Evolutionary conservation across 495 filamentous ascomycete genomes (phyloP).

Genomic region (Durotheca rogersii): DNA sequence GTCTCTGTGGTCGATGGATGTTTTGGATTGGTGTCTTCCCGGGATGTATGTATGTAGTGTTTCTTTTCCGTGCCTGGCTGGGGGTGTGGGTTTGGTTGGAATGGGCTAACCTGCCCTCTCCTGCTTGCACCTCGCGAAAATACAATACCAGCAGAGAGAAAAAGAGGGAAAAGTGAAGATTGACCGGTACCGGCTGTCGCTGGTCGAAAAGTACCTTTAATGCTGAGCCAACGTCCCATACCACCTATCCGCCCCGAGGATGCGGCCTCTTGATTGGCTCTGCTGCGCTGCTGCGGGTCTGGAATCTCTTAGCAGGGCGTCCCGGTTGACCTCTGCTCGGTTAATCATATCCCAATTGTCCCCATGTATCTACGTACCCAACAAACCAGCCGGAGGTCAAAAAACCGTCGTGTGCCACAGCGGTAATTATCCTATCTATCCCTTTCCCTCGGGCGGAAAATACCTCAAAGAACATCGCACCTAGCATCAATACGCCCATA

Average conservation of each 20-base stretch:
- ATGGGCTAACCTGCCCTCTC: neutral
- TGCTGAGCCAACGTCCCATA: slow-evolving; percentile 24
- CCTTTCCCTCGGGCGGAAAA: too few species aligned
- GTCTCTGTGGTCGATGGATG: slow-evolving; percentile 19
- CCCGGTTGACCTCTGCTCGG: slow-evolving; percentile 28
- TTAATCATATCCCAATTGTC: slow-evolving; percentile 22
- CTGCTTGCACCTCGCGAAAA: slow-evolving; percentile 18
- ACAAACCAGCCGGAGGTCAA: too few species aligned
- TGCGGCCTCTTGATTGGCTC: too few species aligned
- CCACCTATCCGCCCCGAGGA: too few species aligned
- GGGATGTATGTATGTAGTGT: slow-evolving; percentile 9
- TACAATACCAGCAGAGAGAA: slow-evolving; percentile 1
- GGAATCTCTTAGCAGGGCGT: slow-evolving; percentile 12
- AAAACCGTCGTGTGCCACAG: too few species aligned
- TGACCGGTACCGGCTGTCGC: slow-evolving; percentile 25
- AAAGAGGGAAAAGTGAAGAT: slow-evolving; percentile 25
- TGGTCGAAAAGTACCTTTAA: slow-evolving; percentile 31
- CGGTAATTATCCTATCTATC: too few species aligned
- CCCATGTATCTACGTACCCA: too few species aligned
- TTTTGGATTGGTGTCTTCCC: slow-evolving; percentile 32
- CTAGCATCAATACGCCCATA: too few species aligned
- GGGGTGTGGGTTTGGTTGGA: slow-evolving; percentile 18
- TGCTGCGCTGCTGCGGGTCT: too few species aligned
- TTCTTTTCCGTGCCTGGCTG: slow-evolving; percentile 12
- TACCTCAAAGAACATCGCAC: too few species aligned